Base-by-base conservation (phyloP, 192 early-diverging fungal species). In the Gonapodya sp. region DNA sequence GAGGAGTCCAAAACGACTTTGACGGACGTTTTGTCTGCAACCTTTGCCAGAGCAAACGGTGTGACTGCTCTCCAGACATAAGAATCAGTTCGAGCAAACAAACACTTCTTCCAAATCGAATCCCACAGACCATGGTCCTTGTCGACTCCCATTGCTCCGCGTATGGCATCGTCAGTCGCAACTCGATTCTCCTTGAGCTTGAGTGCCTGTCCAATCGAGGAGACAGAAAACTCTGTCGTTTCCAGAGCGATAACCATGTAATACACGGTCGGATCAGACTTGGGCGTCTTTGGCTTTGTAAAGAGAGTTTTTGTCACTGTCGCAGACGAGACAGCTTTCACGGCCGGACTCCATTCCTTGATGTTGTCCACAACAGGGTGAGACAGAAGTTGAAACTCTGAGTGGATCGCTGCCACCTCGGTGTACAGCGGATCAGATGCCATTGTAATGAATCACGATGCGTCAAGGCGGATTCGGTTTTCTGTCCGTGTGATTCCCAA, bases 261-360 rank as follows among this genome's bases (percentile, higher is more conserved):
- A 36, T 46, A 77, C 1, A 73, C 83, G 16, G 88, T 83, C 36
- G 89, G 80, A 35, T 89, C 92, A 0, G 89, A 82, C 84, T 92
- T 92, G 79, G 91, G 87, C 73, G 88, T 89, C 88, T 95, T 95
- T 34, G 94, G 93, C 87, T 95, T 95, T 36, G 92, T 85, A 73
- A 95, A 88, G 34, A 95, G 86, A 31, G 94, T 94, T 82, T 95
- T 94, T 79, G 89, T 89, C 79, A 91, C 81, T 24, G 81, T 73
- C 75, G 74, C 87, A 31, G 73, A 78, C 18, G 79, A 33, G 34
- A 33, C 78, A 2, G 46, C 73, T 0, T 81, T 78, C 0, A 91
- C 84, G 1, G 83, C 84, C 18, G 85, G 85, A 2, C 84, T 84
- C 92, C 92, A 93, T 80, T 85, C 81, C 79, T 89, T 85, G 81